Evolutionary conservation across 345 rosid species (phyloP), one percentile per base, ranked within the genome.

Genomic region (Syzygium jambos): DNA sequence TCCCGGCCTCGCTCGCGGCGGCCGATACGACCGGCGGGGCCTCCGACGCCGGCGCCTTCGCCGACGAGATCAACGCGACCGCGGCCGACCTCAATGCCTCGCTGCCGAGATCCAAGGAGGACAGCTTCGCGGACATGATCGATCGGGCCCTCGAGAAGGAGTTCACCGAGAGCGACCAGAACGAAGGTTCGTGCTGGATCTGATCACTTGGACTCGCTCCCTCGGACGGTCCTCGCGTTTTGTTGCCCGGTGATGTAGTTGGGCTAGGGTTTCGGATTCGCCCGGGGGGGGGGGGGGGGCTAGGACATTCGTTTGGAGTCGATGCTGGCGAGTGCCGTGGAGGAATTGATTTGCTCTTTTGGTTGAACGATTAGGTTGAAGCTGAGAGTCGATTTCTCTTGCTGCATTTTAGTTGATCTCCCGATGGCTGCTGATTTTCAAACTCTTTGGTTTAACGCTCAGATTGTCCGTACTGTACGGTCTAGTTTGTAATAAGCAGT

Each of bases 111-210:
- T 93, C 93, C 87, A 94, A 88, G 86, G 96, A 95, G 85, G 96
- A 92, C 68, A 93, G 95, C 88, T 95, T 97, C 90, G 98, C 97
- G 16, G 96, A 95, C 89, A 95, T 97, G 88, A 95, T 97, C 87
- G 98, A 93, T 91, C 96, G 96, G 13, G 98, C 98, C 55, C 96
- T 97, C 51, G 95, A 92, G 93, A 94, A 94, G 91, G 99, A 97
- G 94, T 97, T 96, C 92, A 90, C 94, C 9, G 98, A 96, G 89
- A 95, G 92, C 87, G 99, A 97, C 85, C 96, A 96, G 87, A 91
- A 86, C 30, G 97, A 95, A 90, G 98, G 97, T 95, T 59, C 68
- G 52, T 88, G 73, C 90, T 91, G 87, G 94, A 94, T 94, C 95
- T 92, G 89, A 86, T 68, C 86, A 92, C 30, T 86, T 68, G 65